Evolutionary conservation across 208 protist genomes (phyloP).

Genomic region (Wallacemonas collosoma): DNA sequence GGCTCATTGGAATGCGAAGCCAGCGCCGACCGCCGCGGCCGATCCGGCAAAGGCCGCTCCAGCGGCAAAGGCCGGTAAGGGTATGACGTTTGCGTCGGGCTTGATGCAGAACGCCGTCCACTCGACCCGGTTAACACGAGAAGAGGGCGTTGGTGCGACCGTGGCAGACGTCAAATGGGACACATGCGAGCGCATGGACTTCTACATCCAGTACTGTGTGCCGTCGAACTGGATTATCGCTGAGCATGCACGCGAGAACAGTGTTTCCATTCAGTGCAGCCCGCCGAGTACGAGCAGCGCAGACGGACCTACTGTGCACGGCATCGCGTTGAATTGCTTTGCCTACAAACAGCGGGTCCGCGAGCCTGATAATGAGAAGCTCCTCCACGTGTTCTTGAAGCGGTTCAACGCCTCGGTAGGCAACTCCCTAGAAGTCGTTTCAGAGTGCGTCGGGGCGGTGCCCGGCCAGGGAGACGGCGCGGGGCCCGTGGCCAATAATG

Average conservation of each 20-base stretch:
- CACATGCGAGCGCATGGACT: conserved; percentile 80
- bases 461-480: conserved; percentile 13
- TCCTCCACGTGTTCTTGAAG: conserved; percentile 74
- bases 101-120: conserved; percentile 28
- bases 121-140: conserved; percentile 2
- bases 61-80: conserved; percentile 39
- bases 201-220: conserved; percentile 79
- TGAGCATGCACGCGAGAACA: conserved; percentile 75
- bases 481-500: conserved; percentile 4
- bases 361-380: conserved; percentile 53
- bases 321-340: conserved; percentile 80
- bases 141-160: conserved; percentile 28
- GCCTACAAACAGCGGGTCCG: conserved; percentile 74
- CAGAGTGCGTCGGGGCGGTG: conserved; percentile 16
- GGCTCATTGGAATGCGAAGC: conserved; percentile 46
- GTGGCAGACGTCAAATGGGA: conserved; percentile 71
- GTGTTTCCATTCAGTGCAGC: conserved; percentile 72
- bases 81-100: conserved; percentile 70
- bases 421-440: conserved; percentile 62
- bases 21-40: neutral
- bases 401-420: conserved; percentile 79
- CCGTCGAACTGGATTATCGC: conserved; percentile 63
- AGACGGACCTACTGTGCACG: conserved; percentile 50
- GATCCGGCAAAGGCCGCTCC: neutral
- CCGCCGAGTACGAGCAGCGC: conserved; percentile 32